These are phyloP conservation scores for Puccinia polysora DNA, from an alignment of 1,284 basidiomycete genomes.

Conservation along the genomic window DNA sequence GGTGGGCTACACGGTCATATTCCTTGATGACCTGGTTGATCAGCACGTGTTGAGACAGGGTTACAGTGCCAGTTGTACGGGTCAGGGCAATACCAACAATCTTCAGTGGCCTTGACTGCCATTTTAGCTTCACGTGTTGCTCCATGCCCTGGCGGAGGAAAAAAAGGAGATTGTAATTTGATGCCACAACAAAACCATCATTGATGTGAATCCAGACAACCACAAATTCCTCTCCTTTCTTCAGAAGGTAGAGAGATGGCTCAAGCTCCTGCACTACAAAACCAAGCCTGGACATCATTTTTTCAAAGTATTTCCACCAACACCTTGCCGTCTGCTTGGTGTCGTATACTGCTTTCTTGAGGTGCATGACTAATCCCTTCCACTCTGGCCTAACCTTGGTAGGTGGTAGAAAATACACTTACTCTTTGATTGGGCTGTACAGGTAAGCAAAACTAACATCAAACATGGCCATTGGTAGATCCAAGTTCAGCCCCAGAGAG, in stretches of 20 bases:
- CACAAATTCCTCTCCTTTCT: neutral
- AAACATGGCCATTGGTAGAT: neutral
- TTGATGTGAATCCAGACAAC: slow-evolving; percentile 25
- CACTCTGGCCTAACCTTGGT: neutral
- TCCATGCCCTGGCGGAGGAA: too few species aligned
- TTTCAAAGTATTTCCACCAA: slow-evolving; percentile 18
- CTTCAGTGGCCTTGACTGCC: too few species aligned
- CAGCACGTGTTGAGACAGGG: too few species aligned
- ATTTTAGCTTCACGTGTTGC: too few species aligned
- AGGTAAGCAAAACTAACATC: slow-evolving; percentile 16
- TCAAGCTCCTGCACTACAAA: neutral
- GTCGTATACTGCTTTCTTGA: slow-evolving; percentile 20
- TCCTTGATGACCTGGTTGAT: too few species aligned
- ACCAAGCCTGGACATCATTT: neutral
- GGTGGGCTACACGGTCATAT: too few species aligned
- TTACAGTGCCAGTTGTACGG: too few species aligned
- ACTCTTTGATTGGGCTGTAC: slow-evolving; percentile 18
- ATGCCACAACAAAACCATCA: too few species aligned
- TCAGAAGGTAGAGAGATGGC: neutral
- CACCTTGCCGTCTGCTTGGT: slow-evolving; percentile 5
- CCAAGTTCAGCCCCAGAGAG: neutral
- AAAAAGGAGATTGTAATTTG: too few species aligned
- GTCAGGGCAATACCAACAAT: too few species aligned
- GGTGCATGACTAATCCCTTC: neutral
- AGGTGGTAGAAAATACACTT: neutral